Percentiles rank a stretch among this genome's conserved stretches.
Conservation (phyloP, 2,329 filamentous ascomycete species). For the Neonectria ditissima region DNA sequence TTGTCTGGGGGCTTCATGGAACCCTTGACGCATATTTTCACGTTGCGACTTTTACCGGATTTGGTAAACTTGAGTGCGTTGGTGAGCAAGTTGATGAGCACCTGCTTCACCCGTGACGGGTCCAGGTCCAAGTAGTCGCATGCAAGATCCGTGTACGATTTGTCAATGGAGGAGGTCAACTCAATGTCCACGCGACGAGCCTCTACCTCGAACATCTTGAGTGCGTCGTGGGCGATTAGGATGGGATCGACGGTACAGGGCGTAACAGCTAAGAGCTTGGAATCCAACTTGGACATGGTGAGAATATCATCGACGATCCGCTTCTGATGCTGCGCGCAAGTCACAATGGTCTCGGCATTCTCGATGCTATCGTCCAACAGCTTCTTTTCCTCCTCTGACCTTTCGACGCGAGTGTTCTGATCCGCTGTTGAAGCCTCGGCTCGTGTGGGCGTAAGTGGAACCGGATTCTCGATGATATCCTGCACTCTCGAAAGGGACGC, state of each 20-base stretch:
- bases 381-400: conserved; percentile 52
- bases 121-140: conserved; percentile 78
- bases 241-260: conserved; percentile 77
- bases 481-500: conserved; percentile 60
- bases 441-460: conserved; percentile 41
- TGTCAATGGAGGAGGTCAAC: conserved; percentile 72
- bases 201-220: conserved; percentile 85
- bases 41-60: conserved; percentile 67
- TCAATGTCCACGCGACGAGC: conserved; percentile 76
- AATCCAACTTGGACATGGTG: conserved; percentile 81
- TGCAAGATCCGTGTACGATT: conserved; percentile 67
- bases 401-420: conserved; percentile 21
- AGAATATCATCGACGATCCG: conserved; percentile 81
- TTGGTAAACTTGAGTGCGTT: conserved; percentile 88
- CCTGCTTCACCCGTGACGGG: conserved; percentile 79
- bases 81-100: conserved; percentile 83
- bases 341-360: conserved; percentile 80
- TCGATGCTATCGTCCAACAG: conserved; percentile 73
- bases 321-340: conserved; percentile 85
- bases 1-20: conserved; percentile 54
- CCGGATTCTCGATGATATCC: conserved; percentile 49
- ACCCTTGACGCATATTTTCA: conserved; percentile 62
- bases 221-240: conserved; percentile 71
- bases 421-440: conserved; percentile 22
- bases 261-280: conserved; percentile 77